A percentile compares a stretch with the other conserved stretches of the same genome.
phyloP scores from a whole-genome alignment of 31 red algal genomes.

The Odonthalia washingtoniensis region DNA sequence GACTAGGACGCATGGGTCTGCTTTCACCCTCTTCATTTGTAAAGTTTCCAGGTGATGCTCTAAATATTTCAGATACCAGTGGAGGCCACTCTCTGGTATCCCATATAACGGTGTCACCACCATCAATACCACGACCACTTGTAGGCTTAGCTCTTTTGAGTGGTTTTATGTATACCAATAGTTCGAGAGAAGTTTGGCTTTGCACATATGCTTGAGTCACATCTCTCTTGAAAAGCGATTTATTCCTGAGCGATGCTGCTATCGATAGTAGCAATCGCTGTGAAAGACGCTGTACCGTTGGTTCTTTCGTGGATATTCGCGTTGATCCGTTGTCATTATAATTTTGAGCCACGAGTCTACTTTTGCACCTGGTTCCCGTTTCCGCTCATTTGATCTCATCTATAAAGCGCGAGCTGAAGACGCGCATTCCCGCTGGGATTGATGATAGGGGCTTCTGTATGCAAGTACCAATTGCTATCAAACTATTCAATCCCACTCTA shows the following conservation, averaged over 20 bases:
- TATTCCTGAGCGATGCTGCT: neutral
- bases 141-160: neutral
- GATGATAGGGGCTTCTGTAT: too few relatives aligned
- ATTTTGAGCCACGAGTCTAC: too few relatives aligned
- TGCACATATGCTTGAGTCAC: constrained; percentile 33
- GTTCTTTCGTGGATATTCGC: too few relatives aligned
- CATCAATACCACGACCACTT: neutral
- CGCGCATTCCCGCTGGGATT: too few relatives aligned
- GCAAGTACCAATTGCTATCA: too few relatives aligned
- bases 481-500: too few relatives aligned
- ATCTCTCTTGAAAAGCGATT: neutral
- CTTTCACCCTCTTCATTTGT: constrained; percentile 10
- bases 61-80: constrained; percentile 29
- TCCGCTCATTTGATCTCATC: too few relatives aligned
- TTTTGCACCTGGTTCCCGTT: too few relatives aligned
- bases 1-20: constrained; percentile 10
- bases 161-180: neutral
- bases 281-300: neutral
- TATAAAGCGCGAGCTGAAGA: too few relatives aligned
- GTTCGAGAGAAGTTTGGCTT: neutral
- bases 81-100: too few relatives aligned
- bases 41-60: neutral
- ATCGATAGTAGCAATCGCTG: neutral
- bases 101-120: neutral
- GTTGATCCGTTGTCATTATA: too few relatives aligned